phyloP scores from a whole-genome alignment of 23 red algal species.

The Gracilaria gracilis region DNA sequence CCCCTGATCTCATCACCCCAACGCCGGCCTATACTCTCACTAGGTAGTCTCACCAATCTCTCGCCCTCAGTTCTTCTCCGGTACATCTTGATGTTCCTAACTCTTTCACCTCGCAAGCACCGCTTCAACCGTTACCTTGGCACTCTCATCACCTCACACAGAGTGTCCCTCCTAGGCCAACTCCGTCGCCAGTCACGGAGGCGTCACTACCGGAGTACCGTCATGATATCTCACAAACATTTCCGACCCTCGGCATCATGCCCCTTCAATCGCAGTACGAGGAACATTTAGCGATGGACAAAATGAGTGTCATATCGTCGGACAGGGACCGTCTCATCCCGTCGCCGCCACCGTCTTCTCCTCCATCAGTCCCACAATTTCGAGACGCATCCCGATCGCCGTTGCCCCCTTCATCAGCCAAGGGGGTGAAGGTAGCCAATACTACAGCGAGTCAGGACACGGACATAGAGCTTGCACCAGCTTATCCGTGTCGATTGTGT shows the following conservation, averaged over 20 bases:
- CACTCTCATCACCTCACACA: background rate
- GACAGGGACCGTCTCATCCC: background rate
- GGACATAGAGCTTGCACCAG: background rate
- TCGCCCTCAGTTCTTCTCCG: background rate
- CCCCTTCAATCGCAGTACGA: background rate
- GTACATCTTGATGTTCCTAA: background rate
- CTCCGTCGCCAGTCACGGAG: background rate
- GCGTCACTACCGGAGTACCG: background rate
- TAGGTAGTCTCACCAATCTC: background rate
- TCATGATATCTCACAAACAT: background rate
- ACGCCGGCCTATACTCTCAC: background rate
- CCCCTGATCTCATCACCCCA: background rate
- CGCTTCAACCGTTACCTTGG: background rate
- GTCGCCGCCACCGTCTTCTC: background rate
- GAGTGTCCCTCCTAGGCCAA: background rate
- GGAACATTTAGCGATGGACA: background rate
- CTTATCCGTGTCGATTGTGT: conserved; percentile 8
- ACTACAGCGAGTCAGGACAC: no score
- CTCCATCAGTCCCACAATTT: background rate
- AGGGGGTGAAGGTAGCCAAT: background rate
- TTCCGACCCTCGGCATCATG: background rate
- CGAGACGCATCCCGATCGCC: background rate
- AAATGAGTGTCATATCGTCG: background rate
- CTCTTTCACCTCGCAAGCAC: background rate
- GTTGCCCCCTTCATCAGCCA: background rate